Evolutionary conservation across 345 rosid genomes (phyloP), one percentile per base, ranked within the genome.

Genomic region (Turritis glabra): DNA sequence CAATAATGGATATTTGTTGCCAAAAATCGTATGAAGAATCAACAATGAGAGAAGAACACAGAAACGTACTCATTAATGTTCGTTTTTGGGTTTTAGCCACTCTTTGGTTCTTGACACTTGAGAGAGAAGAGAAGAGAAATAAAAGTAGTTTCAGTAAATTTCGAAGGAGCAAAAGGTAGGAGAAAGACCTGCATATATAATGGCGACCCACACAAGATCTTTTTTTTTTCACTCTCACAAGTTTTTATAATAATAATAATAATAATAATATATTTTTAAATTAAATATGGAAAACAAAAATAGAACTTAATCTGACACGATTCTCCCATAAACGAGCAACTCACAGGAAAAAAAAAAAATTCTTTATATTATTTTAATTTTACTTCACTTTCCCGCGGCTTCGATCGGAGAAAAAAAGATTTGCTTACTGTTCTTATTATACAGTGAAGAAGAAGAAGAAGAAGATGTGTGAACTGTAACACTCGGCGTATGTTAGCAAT

Each of bases 241-340:
- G 64, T 64, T 52, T 73, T 78, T 47, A 50, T 48, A 60, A 74
- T 71, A 72, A 27, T 27, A 27, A 27, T 27, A 27, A 2, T 27
- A 27, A 27, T 38, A 6, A 43, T 43, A 43, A 43, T 43, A 43
- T 43, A 6, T 62, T 53, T 19, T 48, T 44, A 35, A 26, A 68
- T 40, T 50, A n/a, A 73, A 53, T 23, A 38, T 66, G 17, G 32
- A 67, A 72, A 61, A 18, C 23, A 15, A 33, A 19, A 63, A 32
- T 18, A 8, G 14, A 65, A 66, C 66, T 27, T 50, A 66, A 72
- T 86, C 86, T 84, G 91, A 85, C 95, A 86, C 85, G 81, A 82
- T 84, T 84, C 81, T 85, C 81, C 90, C 89, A 82, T 85, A 83
- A 85, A 78, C 86, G 89, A 83, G 90, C 87, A 81, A 80, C 80